Evolutionary conservation across 202 grass and related monocot species (phyloP).

Genomic region (Carex arenaria): DNA sequence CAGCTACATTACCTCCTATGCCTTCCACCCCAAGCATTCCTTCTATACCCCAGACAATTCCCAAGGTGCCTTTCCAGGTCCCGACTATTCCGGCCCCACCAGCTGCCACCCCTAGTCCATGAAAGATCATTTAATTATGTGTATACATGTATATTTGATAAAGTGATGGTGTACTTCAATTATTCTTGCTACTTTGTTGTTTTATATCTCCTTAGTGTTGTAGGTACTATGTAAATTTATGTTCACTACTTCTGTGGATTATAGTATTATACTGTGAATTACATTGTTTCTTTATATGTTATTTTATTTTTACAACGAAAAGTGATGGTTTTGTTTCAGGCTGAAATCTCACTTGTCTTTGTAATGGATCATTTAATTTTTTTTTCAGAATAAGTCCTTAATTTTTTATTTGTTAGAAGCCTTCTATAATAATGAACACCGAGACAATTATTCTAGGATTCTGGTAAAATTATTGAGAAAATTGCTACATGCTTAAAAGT

Average conservation of each 20-base stretch:
- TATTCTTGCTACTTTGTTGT: not conserved
- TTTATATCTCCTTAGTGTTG: not conserved
- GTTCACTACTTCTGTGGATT: not conserved
- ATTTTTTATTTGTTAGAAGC: not conserved
- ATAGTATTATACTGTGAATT: not conserved
- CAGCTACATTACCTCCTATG: slow-evolving; percentile 38
- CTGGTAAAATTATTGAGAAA: not conserved
- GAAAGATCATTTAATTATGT: slow-evolving; percentile 33
- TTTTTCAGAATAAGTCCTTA: not conserved
- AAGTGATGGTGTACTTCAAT: not conserved
- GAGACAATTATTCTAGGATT: not conserved
- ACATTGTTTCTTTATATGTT: not conserved
- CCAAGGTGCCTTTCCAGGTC: slow-evolving; percentile 50
- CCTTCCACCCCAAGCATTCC: slow-evolving; percentile 16
- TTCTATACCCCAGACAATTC: slow-evolving; percentile 29
- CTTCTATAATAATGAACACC: not conserved
- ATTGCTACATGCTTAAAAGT: not conserved
- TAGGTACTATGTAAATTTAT: not conserved
- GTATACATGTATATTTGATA: not conserved
- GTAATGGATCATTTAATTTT: not conserved
- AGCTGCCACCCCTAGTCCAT: slow-evolving; percentile 34
- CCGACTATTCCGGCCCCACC: slow-evolving; percentile 47
- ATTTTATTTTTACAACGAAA: not conserved
- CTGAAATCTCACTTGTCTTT: not conserved
- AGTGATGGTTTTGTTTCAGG: not conserved